Evolutionary conservation across 1,284 basidiomycete species (phyloP), one percentile per base, ranked within the genome.

Genomic region (Boletus mariae): DNA sequence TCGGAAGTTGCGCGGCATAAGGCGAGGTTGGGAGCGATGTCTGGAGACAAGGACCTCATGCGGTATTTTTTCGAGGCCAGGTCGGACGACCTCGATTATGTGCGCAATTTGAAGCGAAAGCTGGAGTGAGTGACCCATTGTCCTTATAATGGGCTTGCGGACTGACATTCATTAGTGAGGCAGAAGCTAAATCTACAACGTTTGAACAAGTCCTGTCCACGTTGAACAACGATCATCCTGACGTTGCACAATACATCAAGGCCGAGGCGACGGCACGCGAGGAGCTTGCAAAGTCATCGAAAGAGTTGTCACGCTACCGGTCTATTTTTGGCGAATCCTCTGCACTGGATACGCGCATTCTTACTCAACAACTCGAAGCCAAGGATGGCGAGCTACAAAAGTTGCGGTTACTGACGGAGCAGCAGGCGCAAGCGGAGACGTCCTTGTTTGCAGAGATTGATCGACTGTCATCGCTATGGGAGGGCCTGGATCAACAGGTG

Each of bases 381-480:
- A 87, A 86, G 66, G 84, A 90, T 20, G 76, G 77, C 25, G 83
- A 89, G 61, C 64, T 89, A 15, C 73, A 78, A 50, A 75, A 71
- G 49, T 67, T 93, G 31, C 77, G 80, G 47, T 64, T 89, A 23
- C 71, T 80, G 49, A 77, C 80, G 31, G 72, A 70, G 40, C 80
- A 88, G 58, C 78, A 77, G 44, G 60, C 62, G 0, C 62, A 92
- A 82, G 79, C 87, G 5, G 87, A 92, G 58, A 78, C 83, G n/a
- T 81, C 88, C 26, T 70, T 95, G 23, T 96, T 91, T 63, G 77
- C 84, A 38, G 95, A 98, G 71, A 74, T 98, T 5, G 94, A 97
- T 57, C 85, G 86, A 59, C 69, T 98, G 28, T 93, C 92, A 13
- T 80, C 83, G 45, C 87, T 93, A 0, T 98, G 93, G 90, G 92